phyloP scores from a whole-genome alignment of 2,329 filamentous ascomycete species.

The Penicillium verrucosum region DNA sequence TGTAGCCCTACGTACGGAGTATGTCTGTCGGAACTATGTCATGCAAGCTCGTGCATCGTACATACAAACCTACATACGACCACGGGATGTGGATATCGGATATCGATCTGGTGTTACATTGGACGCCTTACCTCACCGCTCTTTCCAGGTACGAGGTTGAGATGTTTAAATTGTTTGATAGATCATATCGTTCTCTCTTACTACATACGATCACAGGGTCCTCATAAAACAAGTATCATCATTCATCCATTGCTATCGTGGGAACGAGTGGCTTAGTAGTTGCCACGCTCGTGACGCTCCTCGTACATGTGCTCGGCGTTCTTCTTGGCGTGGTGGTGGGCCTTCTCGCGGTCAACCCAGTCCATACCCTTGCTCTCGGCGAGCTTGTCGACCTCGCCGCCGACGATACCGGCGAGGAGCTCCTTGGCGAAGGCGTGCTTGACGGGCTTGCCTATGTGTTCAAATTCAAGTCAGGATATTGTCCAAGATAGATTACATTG shows the following conservation, averaged over 20 bases:
- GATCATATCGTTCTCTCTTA: not conserved
- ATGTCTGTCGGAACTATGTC: not conserved
- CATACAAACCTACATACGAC: not conserved
- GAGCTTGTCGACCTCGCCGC: constrained; percentile 72
- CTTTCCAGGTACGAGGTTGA: not conserved
- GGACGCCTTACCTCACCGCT: not conserved
- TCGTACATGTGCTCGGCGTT: constrained; percentile 61
- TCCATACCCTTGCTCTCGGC: constrained; percentile 68
- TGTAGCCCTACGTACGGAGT: not conserved
- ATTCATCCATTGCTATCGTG: not conserved
- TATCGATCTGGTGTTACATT: not conserved
- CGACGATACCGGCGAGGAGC: constrained; percentile 67
- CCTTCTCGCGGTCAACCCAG: constrained; percentile 58
- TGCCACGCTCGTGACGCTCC: constrained; percentile 54
- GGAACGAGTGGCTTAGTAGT: constrained; percentile 46
- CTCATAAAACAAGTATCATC: constrained; percentile 1
- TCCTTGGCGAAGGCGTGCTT: constrained; percentile 76
- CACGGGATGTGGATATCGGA: not conserved
- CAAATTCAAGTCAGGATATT: not conserved
- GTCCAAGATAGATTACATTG: not conserved
- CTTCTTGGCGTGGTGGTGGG: constrained; percentile 57
- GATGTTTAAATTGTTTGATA: not conserved
- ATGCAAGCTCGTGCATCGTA: not conserved
- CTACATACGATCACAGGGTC: not conserved
- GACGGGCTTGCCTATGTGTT: constrained; percentile 61